Percentiles rank a stretch among this genome's conserved stretches.
These are phyloP conservation scores for Davidsoniella virescens DNA, from an alignment of 2,329 filamentous ascomycete genomes.

Conservation along the genomic window DNA sequence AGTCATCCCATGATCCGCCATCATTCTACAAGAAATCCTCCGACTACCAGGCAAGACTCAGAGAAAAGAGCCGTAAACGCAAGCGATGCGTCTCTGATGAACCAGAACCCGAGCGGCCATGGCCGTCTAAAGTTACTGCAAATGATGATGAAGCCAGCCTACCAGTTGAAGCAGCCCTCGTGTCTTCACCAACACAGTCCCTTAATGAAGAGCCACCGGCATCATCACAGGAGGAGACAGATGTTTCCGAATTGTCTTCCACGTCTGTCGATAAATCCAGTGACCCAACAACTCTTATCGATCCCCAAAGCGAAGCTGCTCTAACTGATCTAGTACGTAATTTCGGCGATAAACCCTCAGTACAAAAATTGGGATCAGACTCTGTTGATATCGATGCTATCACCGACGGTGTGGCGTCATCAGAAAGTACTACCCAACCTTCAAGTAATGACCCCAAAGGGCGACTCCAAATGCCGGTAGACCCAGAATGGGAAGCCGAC, in stretches of 20 bases:
- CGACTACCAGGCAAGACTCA: constrained; percentile 38
- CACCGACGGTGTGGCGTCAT: no score
- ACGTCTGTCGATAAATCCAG: constrained; percentile 16
- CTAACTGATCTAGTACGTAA: constrained; percentile 28
- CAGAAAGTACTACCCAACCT: not conserved
- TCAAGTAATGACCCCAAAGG: constrained; percentile 16
- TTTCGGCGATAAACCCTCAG: constrained; percentile 23
- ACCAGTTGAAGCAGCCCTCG: constrained; percentile 5
- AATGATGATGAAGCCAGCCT: not conserved
- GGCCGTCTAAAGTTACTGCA: not conserved
- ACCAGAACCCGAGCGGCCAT: constrained; percentile 14
- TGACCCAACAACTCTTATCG: constrained; percentile 8
- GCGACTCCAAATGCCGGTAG: constrained; percentile 33
- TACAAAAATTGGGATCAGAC: no score
- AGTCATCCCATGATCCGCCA: constrained; percentile 65
- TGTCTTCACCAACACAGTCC: not conserved
- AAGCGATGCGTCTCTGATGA: constrained; percentile 26
- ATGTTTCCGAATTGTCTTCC: not conserved
- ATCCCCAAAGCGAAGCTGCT: constrained; percentile 16
- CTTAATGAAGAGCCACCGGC: not conserved
- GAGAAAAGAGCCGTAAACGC: constrained; percentile 31
- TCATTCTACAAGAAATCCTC: constrained; percentile 55
- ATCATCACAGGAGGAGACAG: not conserved
- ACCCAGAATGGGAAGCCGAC: constrained; percentile 45
- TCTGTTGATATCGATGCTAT: no score